Conservation (phyloP, 768 basidiomycete species). For the Hydnum rufescens region DNA sequence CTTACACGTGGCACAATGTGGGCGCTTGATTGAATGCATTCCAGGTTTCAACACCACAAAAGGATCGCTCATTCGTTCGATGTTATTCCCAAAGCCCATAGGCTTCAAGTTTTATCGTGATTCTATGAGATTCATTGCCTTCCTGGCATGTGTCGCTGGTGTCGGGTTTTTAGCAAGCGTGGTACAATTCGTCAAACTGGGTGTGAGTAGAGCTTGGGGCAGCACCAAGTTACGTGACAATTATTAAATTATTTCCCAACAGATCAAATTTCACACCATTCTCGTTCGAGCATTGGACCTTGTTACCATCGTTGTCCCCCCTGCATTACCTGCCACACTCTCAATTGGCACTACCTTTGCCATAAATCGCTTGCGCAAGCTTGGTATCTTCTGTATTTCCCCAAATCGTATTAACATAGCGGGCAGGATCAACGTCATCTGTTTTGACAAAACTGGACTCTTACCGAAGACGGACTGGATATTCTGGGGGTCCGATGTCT, state of each 20-base stretch:
- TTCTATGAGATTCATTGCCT: conserved; percentile 75
- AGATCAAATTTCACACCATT: conserved; percentile 85
- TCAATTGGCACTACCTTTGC: conserved; percentile 97
- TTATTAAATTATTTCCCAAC: not conserved
- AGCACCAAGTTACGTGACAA: not conserved
- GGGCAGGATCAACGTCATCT: conserved; percentile 91
- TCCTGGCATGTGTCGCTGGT: conserved; percentile 78
- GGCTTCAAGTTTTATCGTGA: conserved; percentile 98
- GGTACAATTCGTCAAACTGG: conserved; percentile 76
- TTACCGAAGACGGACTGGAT: conserved; percentile 95
- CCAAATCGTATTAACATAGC: conserved; percentile 89
- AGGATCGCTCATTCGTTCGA: conserved; percentile 84
- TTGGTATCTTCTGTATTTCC: conserved; percentile 88
- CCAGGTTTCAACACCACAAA: conserved; percentile 86
- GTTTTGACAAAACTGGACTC: conserved; percentile 99
- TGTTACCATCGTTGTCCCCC: conserved; percentile 93
- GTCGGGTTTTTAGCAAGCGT: conserved; percentile 84
- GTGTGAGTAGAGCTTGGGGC: conserved; percentile 29
- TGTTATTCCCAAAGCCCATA: conserved; percentile 96
- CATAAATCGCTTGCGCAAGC: conserved; percentile 65
- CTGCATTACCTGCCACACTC: conserved; percentile 88
- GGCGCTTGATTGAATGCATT: conserved; percentile 12
- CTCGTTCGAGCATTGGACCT: conserved; percentile 81
- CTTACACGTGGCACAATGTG: not conserved
- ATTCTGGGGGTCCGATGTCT: conserved; percentile 82